Conservation (phyloP, 768 basidiomycete species). For the Tubosaeta sp. region DNA sequence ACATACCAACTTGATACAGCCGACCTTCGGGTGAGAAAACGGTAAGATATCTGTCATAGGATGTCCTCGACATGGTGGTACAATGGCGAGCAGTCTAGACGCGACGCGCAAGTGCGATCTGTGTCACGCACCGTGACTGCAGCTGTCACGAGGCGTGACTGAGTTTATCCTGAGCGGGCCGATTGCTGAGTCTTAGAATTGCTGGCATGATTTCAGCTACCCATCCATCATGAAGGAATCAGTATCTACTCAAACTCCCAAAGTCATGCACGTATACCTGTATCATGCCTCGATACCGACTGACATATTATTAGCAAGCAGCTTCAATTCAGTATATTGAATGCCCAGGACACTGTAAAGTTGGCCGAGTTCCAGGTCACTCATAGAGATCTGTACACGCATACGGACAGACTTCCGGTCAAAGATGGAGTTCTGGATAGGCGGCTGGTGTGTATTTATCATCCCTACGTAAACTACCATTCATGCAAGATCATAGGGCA, state of each 20-base stretch:
- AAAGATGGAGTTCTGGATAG: constrained; percentile 91
- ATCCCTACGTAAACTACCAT: not conserved
- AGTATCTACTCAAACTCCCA: constrained; percentile 73
- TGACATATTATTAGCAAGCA: constrained; percentile 62
- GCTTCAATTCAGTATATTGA: constrained; percentile 92
- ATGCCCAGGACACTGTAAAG: constrained; percentile 92
- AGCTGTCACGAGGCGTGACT: constrained; percentile 15
- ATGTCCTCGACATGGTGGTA: constrained; percentile 86
- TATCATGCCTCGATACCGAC: not conserved
- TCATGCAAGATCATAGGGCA: constrained; percentile 56
- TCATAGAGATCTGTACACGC: constrained; percentile 86
- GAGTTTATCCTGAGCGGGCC: not conserved
- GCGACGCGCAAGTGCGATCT: constrained; percentile 54
- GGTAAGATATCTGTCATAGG: constrained; percentile 94
- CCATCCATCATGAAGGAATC: constrained; percentile 61
- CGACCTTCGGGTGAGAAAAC: constrained; percentile 97
- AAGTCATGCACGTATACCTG: constrained; percentile 62
- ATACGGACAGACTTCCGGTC: constrained; percentile 77
- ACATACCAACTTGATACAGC: constrained; percentile 95
- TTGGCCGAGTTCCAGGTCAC: constrained; percentile 96
- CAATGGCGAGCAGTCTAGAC: constrained; percentile 33
- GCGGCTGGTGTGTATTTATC: constrained; percentile 60
- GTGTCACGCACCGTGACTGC: constrained; percentile 30
- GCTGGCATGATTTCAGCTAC: not conserved
- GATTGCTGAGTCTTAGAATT: too few relatives aligned